Conservation (phyloP, 768 basidiomycete genomes). For the Calocybe cyanea region DNA sequence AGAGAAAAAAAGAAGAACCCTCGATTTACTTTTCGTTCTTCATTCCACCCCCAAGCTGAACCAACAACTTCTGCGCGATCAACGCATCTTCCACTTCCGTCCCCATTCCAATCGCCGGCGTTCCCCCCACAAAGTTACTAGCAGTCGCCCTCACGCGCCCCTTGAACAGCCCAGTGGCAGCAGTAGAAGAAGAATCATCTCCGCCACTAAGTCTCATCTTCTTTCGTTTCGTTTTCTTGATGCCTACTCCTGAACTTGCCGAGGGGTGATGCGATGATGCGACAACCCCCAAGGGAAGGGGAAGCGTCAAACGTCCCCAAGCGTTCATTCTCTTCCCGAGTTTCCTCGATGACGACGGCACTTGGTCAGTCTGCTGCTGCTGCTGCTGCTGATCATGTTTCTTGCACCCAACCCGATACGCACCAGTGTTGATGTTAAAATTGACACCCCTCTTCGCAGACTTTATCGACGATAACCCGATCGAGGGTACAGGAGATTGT, state of each 20-base stretch:
- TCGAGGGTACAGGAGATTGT: background rate
- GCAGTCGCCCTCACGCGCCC: background rate
- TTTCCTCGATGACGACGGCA: background rate
- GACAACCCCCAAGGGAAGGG: too few species aligned
- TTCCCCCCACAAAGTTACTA: too few species aligned
- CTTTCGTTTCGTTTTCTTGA: too few species aligned
- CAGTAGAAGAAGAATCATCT: background rate
- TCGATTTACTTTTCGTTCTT: background rate
- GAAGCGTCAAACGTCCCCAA: background rate
- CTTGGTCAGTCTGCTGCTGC: background rate
- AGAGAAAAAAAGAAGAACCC: background rate
- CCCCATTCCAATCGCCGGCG: background rate
- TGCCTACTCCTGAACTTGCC: too few species aligned
- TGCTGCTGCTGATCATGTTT: too few species aligned
- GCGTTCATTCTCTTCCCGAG: background rate
- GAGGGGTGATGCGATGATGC: too few species aligned
- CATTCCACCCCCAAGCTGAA: background rate
- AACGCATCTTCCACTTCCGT: constrained; percentile 7
- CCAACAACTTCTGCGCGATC: constrained; percentile 11
- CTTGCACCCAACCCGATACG: background rate
- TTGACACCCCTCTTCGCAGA: background rate
- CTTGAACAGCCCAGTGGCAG: background rate
- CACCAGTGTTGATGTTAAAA: constrained; percentile 1
- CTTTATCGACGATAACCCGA: background rate
- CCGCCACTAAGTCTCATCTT: too few species aligned